Evolutionary conservation across 2,329 filamentous ascomycete species (phyloP).

Genomic region (Fonsecaea pugnacius): DNA sequence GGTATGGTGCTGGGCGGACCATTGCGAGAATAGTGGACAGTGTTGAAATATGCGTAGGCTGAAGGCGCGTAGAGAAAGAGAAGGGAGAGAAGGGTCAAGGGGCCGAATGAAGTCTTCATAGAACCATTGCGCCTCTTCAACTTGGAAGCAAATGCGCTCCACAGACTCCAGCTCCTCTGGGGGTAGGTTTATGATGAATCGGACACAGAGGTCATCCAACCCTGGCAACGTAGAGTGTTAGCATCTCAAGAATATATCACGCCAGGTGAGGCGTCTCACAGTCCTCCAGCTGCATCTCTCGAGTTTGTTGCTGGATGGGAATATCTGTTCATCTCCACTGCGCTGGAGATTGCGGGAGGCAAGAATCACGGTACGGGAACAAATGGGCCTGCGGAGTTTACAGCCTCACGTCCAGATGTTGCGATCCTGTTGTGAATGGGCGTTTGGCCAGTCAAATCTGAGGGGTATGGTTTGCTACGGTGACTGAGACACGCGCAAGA

Average conservation of each 20-base stretch:
- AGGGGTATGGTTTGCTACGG: constrained; percentile 17
- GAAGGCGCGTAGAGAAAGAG: constrained; percentile 82
- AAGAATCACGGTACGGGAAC: constrained; percentile 6
- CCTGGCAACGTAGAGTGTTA: constrained; percentile 55
- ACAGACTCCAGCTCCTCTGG: constrained; percentile 86
- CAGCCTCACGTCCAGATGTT: constrained; percentile 24
- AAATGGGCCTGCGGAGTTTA: constrained; percentile 12
- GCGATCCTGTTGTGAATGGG: constrained; percentile 7
- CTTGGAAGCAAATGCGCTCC: constrained; percentile 95
- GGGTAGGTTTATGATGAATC: constrained; percentile 97
- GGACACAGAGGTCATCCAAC: constrained; percentile 96
- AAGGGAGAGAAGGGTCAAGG: constrained; percentile 80
- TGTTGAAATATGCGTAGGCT: constrained; percentile 91
- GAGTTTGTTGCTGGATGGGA: constrained; percentile 46
- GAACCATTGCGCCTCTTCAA: constrained; percentile 99
- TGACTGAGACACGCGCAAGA: neutral
- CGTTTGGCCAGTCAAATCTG: constrained; percentile 9
- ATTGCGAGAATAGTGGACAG: constrained; percentile 83
- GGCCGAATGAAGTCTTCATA: constrained; percentile 99
- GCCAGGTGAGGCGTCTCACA: constrained; percentile 58
- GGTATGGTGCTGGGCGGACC: constrained; percentile 75
- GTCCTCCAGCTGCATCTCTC: constrained; percentile 85
- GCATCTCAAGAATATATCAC: constrained; percentile 8
- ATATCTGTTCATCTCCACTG: constrained; percentile 63
- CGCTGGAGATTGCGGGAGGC: constrained; percentile 12